These are phyloP conservation scores for Ophiostoma quercus DNA, from an alignment of 2,329 filamentous ascomycete species.

Conservation along the genomic window DNA sequence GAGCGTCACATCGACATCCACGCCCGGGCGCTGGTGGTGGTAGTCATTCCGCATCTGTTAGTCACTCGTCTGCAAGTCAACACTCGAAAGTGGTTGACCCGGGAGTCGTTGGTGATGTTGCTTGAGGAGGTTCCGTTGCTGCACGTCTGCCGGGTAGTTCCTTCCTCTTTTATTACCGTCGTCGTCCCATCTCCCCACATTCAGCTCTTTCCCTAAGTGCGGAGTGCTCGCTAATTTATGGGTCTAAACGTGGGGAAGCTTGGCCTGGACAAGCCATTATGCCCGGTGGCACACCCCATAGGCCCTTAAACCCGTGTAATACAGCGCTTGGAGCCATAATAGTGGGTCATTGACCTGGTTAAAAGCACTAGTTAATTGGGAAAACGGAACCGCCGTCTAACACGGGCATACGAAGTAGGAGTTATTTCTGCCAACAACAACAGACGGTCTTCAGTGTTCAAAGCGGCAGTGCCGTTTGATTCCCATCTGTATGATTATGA, in stretches of 20 bases:
- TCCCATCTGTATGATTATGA: not conserved
- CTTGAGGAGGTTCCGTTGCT: not conserved
- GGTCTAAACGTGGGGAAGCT: not conserved
- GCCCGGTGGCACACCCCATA: not conserved
- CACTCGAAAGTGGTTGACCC: not conserved
- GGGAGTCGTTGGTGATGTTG: not conserved
- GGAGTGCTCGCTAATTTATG: not conserved
- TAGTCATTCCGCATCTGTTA: not conserved
- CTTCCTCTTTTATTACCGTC: not conserved
- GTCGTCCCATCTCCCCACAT: not conserved
- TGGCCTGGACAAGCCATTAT: not conserved
- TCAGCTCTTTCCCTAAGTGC: not conserved
- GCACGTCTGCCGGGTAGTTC: not conserved
- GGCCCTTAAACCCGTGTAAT: not conserved
- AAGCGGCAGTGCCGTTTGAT: not conserved
- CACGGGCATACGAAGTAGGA: not conserved
- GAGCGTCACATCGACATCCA: conserved; percentile 16
- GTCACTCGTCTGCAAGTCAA: not conserved
- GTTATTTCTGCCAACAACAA: not conserved
- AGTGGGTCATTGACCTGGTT: not conserved
- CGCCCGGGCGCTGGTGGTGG: not conserved
- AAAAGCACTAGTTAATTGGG: not conserved
- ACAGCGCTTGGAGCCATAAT: not conserved
- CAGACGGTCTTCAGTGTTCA: not conserved
- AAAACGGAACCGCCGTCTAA: conserved; percentile 8